Evolutionary conservation across 2,329 filamentous ascomycete species (phyloP).

Genomic region (Capronia epimyces): DNA sequence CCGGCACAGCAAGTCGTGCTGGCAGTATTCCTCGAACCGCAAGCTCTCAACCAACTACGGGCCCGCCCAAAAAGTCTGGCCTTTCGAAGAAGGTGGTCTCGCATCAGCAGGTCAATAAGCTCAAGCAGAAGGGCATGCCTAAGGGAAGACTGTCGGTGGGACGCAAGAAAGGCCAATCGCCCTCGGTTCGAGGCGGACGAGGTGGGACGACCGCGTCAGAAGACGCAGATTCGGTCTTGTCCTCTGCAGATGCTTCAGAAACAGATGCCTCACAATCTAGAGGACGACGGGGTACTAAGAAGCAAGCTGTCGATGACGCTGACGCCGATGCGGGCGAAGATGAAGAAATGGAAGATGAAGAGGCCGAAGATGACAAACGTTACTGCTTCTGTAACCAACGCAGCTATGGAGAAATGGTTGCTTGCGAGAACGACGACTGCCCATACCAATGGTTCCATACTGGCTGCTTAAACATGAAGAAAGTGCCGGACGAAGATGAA

Average conservation of each 20-base stretch:
- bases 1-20: conserved; percentile 47
- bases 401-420: conserved; percentile 63
- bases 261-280: conserved; percentile 35
- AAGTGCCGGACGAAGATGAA: conserved; percentile 53
- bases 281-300: conserved; percentile 23
- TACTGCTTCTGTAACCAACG: conserved; percentile 64
- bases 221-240: conserved; percentile 52
- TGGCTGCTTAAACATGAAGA: conserved; percentile 57
- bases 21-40: conserved; percentile 51
- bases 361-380: conserved; percentile 54
- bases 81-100: conserved; percentile 45
- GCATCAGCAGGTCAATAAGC: conserved; percentile 29
- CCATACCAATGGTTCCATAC: conserved; percentile 64
- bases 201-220: conserved; percentile 31
- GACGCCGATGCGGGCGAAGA: conserved; percentile 43
- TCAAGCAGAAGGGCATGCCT: conserved; percentile 38
- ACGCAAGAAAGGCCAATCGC: conserved; percentile 41
- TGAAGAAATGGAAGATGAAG: conserved; percentile 46
- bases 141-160: conserved; percentile 37
- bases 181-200: conserved; percentile 37
- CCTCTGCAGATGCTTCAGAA: conserved; percentile 46
- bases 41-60: conserved; percentile 34
- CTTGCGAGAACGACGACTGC: conserved; percentile 61
- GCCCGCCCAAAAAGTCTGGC: conserved; percentile 49
- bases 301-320: conserved; percentile 26